A percentile compares a stretch with the other conserved stretches of the same genome.
These are phyloP conservation scores for Asclepias syriaca DNA, from an alignment of 257 asterid genomes.

Conservation along the genomic window DNA sequence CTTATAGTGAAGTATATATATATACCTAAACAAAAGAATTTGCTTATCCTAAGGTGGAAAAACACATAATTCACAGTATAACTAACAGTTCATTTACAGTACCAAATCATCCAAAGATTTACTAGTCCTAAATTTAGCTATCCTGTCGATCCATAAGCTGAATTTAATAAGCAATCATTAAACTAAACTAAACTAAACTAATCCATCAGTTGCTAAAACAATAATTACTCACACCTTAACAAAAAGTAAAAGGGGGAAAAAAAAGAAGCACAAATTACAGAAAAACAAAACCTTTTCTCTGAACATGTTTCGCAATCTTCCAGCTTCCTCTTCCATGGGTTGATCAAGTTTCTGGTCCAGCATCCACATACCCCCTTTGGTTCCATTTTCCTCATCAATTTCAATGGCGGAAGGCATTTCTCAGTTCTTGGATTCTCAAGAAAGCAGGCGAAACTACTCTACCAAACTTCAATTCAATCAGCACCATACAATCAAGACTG, in stretches of 20 bases:
- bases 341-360: constrained; percentile 98
- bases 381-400: constrained; percentile 49
- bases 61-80: background rate
- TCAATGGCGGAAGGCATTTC: constrained; percentile 53
- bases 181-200: background rate
- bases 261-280: background rate
- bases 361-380: constrained; percentile 91
- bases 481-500: background rate
- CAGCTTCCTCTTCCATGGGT: constrained; percentile 99
- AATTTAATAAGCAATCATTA: background rate
- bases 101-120: background rate
- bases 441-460: constrained; percentile 9
- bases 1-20: background rate
- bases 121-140: background rate
- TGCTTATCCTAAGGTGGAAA: background rate
- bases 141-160: background rate
- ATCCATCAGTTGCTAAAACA: background rate
- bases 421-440: constrained; percentile 8
- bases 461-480: constrained; percentile 5
- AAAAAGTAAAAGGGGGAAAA: background rate
- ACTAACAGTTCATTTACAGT: background rate
- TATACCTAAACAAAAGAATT: background rate
- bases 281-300: constrained; percentile 66
- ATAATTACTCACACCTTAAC: background rate
- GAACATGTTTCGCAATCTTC: constrained; percentile 69